A percentile compares a stretch with the other conserved stretches of the same genome.
Evolutionary conservation across 1,139 yeast genomes (phyloP).

Genomic region (Magnusiomyces starmeri): DNA sequence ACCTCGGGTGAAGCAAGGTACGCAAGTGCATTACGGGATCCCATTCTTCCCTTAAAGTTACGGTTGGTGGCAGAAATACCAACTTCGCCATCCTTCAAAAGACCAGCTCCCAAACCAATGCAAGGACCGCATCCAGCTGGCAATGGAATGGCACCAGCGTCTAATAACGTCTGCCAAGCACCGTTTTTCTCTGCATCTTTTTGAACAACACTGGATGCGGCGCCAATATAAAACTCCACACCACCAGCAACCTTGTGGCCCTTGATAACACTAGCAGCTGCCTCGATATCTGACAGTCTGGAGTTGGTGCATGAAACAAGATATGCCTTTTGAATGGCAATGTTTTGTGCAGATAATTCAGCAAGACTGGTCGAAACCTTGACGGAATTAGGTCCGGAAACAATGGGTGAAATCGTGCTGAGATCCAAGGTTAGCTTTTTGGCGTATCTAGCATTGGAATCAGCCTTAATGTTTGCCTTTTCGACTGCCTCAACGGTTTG

Average conservation of each 20-base stretch:
- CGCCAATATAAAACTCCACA: constrained; percentile 94
- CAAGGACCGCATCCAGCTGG: constrained; percentile 99
- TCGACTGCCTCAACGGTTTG: constrained; percentile 49
- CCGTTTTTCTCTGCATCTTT: constrained; percentile 84
- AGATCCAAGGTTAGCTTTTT: constrained; percentile 79
- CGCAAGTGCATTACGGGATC: constrained; percentile 91
- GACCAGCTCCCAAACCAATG: constrained; percentile 92
- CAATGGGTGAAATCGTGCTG: constrained; percentile 77
- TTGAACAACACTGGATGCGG: constrained; percentile 92
- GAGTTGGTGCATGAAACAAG: constrained; percentile 97
- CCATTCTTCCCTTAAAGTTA: constrained; percentile 99
- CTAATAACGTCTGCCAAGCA: constrained; percentile 82
- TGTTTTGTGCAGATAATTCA: constrained; percentile 62
- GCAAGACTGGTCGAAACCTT: constrained; percentile 76
- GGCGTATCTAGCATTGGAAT: constrained; percentile 75
- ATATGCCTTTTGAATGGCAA: constrained; percentile 87
- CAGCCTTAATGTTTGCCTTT: constrained; percentile 43
- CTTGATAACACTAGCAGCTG: constrained; percentile 82
- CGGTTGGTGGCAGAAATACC: constrained; percentile 98
- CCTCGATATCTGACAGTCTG: constrained; percentile 81
- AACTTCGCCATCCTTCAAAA: constrained; percentile 89
- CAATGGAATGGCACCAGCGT: constrained; percentile 89
- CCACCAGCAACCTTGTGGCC: constrained; percentile 79
- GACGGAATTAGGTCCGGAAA: constrained; percentile 96
- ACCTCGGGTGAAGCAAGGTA: constrained; percentile 96